Conservation (phyloP, 345 rosid species). For the Iberis pinnata region DNA sequence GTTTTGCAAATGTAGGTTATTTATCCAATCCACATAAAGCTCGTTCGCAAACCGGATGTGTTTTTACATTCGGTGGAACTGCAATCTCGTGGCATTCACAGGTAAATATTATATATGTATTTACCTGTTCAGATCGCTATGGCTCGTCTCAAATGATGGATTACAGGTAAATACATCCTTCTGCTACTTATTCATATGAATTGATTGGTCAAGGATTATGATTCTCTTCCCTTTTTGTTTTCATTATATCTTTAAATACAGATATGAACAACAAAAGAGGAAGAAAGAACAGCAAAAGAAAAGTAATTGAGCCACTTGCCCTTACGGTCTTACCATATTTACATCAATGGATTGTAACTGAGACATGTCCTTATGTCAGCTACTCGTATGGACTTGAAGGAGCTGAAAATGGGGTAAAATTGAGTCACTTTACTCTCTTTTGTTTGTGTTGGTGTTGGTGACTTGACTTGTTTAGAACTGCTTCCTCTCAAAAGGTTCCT, state of each 20-base stretch:
- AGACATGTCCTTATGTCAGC: conserved; percentile 41
- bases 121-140: too few relatives aligned
- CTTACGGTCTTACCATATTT: conserved; percentile 8
- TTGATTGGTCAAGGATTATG: neutral
- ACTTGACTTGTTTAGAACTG: neutral
- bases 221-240: too few relatives aligned
- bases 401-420: conserved; percentile 87
- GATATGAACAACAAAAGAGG: conserved; percentile 78
- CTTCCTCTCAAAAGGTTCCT: conserved; percentile 19
- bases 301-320: conserved; percentile 49
- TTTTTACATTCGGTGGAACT: too few relatives aligned
- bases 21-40: too few relatives aligned
- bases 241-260: conserved; percentile 55
- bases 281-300: conserved; percentile 81
- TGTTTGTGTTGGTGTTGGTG: too few relatives aligned
- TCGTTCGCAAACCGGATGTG: too few relatives aligned
- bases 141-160: too few relatives aligned
- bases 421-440: neutral
- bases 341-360: conserved; percentile 30
- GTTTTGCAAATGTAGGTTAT: too few relatives aligned
- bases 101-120: too few relatives aligned
- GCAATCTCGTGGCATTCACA: too few relatives aligned
- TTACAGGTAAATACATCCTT: conserved; percentile 43
- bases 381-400: conserved; percentile 72
- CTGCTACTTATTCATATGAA: neutral